Conservation (phyloP, 192 early-diverging fungal species). For the Podila horticola region DNA sequence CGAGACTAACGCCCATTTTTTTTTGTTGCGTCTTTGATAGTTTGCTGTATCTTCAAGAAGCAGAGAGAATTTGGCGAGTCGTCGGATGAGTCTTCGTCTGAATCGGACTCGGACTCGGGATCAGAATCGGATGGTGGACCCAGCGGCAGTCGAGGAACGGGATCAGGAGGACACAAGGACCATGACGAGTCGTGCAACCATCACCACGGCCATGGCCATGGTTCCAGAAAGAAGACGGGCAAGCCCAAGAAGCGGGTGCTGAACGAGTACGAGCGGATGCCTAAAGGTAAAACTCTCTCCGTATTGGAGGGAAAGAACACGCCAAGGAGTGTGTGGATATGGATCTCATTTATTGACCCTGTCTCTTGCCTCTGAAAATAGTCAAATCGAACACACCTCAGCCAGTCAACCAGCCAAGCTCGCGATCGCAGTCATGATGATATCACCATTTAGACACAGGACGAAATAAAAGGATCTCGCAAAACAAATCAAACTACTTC, state of each 20-base stretch:
- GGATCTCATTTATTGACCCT: neutral
- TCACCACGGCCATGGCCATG: slow-evolving; percentile 13
- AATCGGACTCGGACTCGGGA: slow-evolving; percentile 41
- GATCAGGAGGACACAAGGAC: slow-evolving; percentile 3
- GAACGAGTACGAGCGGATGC: slow-evolving; percentile 44
- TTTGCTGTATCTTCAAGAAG: slow-evolving; percentile 80
- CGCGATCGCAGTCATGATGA: no score
- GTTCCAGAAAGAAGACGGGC: neutral
- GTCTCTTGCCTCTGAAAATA: neutral
- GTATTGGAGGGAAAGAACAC: neutral
- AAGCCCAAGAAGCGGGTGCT: slow-evolving; percentile 34
- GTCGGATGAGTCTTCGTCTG: slow-evolving; percentile 57
- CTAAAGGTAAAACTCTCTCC: slow-evolving; percentile 22
- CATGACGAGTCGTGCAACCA: slow-evolving; percentile 10
- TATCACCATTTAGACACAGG: no score
- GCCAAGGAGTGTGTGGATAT: neutral
- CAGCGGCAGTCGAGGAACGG: neutral
- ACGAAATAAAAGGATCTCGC: no score
- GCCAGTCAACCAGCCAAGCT: slow-evolving; percentile 11
- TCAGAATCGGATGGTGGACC: slow-evolving; percentile 50
- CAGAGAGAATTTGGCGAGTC: slow-evolving; percentile 63
- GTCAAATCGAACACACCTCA: slow-evolving; percentile 9
- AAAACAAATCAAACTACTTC: no score
- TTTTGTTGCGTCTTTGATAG: slow-evolving; percentile 34
- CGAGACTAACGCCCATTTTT: neutral